phyloP scores from a whole-genome alignment of 2,329 filamentous ascomycete genomes.

The Verticillium klebahnii region DNA sequence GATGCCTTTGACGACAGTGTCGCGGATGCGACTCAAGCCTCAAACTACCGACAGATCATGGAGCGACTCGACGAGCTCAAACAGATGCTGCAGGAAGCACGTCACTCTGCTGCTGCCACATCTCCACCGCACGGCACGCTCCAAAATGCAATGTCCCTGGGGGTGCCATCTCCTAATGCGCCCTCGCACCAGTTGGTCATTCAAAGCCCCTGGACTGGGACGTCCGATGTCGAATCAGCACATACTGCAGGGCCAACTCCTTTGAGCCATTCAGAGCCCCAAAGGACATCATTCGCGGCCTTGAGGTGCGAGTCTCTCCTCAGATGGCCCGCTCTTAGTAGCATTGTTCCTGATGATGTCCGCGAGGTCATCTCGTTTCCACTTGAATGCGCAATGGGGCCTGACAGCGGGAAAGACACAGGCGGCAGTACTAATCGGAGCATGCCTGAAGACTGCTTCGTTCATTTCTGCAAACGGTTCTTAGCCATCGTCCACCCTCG shows the following conservation, averaged over 20 bases:
- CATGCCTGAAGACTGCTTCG: constrained; percentile 6
- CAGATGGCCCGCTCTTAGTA: constrained; percentile 7
- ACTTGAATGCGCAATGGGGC: background rate
- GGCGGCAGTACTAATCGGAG: background rate
- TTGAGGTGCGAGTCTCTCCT: constrained; percentile 10
- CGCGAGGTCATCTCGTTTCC: constrained; percentile 10
- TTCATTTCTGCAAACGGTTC: constrained; percentile 12
- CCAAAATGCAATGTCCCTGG: background rate
- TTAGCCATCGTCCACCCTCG: constrained; percentile 14
- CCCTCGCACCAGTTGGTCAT: background rate
- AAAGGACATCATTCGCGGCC: background rate
- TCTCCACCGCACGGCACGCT: background rate
- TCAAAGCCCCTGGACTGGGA: background rate
- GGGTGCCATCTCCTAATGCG: background rate
- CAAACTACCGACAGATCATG: background rate
- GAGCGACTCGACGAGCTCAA: constrained; percentile 6
- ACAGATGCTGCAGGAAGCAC: constrained; percentile 1
- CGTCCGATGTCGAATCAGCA: background rate
- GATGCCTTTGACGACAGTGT: background rate
- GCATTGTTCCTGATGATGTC: constrained; percentile 6
- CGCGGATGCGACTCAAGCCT: background rate
- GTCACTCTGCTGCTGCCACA: background rate
- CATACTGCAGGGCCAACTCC: background rate
- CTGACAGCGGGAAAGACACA: background rate
- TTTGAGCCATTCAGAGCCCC: background rate